Conservation (phyloP, 2,329 filamentous ascomycete genomes). For the Eutypella sp. region DNA sequence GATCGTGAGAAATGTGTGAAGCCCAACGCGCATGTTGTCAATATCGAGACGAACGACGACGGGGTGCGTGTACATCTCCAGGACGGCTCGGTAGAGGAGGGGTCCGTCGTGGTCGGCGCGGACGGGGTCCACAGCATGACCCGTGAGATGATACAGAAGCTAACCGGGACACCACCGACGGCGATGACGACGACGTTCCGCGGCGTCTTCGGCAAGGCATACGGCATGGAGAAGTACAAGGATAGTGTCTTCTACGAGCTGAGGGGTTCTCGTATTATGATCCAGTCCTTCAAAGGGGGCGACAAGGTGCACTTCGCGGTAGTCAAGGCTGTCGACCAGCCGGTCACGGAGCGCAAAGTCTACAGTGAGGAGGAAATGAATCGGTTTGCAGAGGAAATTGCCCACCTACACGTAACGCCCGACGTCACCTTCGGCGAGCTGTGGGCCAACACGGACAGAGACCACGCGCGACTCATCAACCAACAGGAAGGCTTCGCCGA, state of each 20-base stretch:
- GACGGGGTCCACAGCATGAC: slow-evolving; percentile 20
- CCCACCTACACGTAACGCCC: slow-evolving; percentile 11
- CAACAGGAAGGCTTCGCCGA: slow-evolving; percentile 16
- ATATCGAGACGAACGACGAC: slow-evolving; percentile 12
- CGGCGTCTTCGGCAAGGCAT: slow-evolving; percentile 9
- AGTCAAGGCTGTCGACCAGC: slow-evolving; percentile 3
- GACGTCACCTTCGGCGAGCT: slow-evolving; percentile 13
- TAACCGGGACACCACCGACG: slow-evolving; percentile 9
- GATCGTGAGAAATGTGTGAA: slow-evolving; percentile 10
- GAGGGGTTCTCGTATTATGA: slow-evolving; percentile 9
- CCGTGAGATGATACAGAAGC: slow-evolving; percentile 11
- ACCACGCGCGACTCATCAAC: slow-evolving; percentile 4
- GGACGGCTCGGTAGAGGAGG: slow-evolving; percentile 17
- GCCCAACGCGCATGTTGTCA: slow-evolving; percentile 9
- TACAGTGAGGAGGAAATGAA: slow-evolving; percentile 11
- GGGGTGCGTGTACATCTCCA: slow-evolving; percentile 16
- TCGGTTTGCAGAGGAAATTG: slow-evolving; percentile 6
- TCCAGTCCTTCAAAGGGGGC: slow-evolving; percentile 5
- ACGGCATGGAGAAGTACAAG: neutral
- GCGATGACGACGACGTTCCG: slow-evolving; percentile 4
- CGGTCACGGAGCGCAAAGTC: slow-evolving; percentile 1
- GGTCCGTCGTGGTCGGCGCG: slow-evolving; percentile 16
- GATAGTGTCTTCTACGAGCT: slow-evolving; percentile 9
- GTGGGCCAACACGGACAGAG: slow-evolving; percentile 8
- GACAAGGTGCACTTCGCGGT: slow-evolving; percentile 10